Evolutionary conservation across 2,329 filamentous ascomycete genomes (phyloP).

Genomic region (Apiospora rasikravindrae): DNA sequence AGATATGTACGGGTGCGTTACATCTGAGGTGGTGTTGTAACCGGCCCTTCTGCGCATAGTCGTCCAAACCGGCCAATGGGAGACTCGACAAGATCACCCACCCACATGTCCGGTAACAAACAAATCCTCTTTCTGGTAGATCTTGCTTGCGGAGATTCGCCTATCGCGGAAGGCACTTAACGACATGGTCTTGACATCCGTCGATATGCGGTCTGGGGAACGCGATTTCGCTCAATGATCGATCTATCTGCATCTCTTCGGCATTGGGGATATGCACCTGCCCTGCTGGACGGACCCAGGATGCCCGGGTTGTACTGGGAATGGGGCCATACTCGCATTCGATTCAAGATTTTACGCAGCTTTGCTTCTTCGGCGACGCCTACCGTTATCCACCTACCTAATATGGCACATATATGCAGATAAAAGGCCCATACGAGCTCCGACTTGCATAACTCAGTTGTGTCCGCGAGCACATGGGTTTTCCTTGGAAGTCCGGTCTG

Average conservation of each 20-base stretch:
- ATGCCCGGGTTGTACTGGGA: neutral
- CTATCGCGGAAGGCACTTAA: constrained; percentile 6
- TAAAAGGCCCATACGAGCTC: neutral
- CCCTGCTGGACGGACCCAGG: neutral
- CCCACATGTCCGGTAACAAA: neutral
- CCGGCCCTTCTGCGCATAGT: neutral
- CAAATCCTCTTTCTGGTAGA: neutral
- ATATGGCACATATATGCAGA: neutral
- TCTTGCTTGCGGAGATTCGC: constrained; percentile 2
- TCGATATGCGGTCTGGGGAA: neutral
- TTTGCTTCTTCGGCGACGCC: neutral
- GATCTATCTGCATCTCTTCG: neutral
- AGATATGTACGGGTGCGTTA: neutral
- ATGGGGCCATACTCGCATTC: neutral
- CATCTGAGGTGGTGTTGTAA: constrained; percentile 1
- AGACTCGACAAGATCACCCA: neutral
- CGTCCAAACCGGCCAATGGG: neutral
- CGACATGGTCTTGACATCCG: neutral
- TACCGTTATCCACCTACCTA: constrained; percentile 2
- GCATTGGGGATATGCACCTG: neutral
- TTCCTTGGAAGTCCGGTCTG: neutral
- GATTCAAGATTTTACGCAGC: too few relatives aligned
- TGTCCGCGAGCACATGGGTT: neutral
- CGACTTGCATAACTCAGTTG: neutral
- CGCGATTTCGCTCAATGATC: neutral